phyloP scores from a whole-genome alignment of 2,329 filamentous ascomycete species.

The Pseudogymnoascus verrucosus region DNA sequence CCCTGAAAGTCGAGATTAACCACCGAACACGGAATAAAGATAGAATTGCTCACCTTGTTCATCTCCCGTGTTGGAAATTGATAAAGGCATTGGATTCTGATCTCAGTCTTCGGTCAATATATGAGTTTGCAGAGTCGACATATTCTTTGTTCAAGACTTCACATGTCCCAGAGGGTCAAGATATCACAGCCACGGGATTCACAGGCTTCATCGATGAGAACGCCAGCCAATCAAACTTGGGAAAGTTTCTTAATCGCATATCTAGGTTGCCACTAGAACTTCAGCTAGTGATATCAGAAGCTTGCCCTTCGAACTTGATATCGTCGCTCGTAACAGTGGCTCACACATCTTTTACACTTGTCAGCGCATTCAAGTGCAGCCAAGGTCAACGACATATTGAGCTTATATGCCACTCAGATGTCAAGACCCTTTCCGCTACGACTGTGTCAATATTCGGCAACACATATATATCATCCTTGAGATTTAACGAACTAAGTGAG shows the following conservation, averaged over 20 bases:
- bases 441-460: conserved; percentile 2
- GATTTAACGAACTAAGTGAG: conserved; percentile 3
- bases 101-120: neutral
- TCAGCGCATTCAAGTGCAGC: neutral
- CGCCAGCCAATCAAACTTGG: neutral
- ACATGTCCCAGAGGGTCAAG: neutral
- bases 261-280: conserved; percentile 4
- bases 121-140: conserved; percentile 8
- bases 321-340: neutral
- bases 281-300: neutral
- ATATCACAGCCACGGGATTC: neutral
- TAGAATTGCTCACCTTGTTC: conserved; percentile 6
- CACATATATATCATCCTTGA: neutral
- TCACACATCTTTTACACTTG: neutral
- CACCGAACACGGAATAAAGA: neutral
- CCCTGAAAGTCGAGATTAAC: neutral
- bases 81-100: neutral
- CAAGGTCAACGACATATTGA: neutral
- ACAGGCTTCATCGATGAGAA: neutral
- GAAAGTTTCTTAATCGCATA: neutral
- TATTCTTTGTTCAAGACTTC: neutral
- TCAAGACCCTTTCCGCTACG: neutral
- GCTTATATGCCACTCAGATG: neutral
- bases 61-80: conserved; percentile 6
- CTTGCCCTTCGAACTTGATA: neutral